Conservation (phyloP, 2,329 filamentous ascomycete species). For the Tolypocladium nubicola region DNA sequence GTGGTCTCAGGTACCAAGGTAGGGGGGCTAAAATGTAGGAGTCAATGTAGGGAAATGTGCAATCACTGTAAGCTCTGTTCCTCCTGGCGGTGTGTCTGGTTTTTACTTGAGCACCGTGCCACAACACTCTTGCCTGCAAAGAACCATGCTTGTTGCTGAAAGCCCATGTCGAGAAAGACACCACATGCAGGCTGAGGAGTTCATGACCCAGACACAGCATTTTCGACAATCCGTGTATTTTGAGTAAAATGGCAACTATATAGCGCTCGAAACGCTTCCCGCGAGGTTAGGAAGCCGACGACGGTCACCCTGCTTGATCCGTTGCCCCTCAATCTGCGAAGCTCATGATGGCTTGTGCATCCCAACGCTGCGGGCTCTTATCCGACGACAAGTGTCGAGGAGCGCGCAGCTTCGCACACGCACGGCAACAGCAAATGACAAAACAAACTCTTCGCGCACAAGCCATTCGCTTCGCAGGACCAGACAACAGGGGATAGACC, state of each 20-base stretch:
- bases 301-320: constrained; percentile 54
- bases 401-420: constrained; percentile 1
- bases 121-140: not conserved
- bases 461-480: constrained; percentile 33
- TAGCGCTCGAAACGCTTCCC: constrained; percentile 16
- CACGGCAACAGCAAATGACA: constrained; percentile 1
- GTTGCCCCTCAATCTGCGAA: constrained; percentile 45
- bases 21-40: not conserved
- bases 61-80: not conserved
- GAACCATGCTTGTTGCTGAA: not conserved
- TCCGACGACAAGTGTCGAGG: not conserved
- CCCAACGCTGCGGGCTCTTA: not conserved
- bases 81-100: not conserved
- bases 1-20: not conserved
- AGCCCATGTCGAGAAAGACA: not conserved
- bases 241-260: not conserved
- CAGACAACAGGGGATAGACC: constrained; percentile 59
- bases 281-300: constrained; percentile 34
- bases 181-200: not conserved
- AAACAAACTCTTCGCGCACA: constrained; percentile 3
- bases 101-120: not conserved
- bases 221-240: constrained; percentile 5
- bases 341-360: constrained; percentile 2
- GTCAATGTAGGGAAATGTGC: not conserved
- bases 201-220: not conserved